These are phyloP conservation scores for Fraxinus anomala DNA, from an alignment of 257 asterid species.

Conservation along the genomic window DNA sequence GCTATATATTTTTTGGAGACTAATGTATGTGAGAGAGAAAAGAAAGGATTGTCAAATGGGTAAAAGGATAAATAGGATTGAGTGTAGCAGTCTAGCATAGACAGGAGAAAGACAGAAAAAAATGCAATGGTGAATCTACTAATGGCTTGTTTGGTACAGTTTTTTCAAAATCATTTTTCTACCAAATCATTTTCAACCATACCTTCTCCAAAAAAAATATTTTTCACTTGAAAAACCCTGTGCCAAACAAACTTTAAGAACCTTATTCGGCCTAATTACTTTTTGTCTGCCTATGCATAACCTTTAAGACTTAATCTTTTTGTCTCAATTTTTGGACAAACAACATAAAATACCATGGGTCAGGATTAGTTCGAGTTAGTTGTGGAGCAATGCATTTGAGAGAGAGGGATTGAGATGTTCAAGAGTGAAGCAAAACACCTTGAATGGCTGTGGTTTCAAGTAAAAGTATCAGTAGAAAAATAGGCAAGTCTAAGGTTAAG, in stretches of 20 bases:
- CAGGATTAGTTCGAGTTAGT: background rate
- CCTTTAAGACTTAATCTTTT: background rate
- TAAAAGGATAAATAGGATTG: no score
- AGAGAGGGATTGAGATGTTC: background rate
- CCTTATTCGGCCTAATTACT: background rate
- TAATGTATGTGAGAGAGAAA: no score
- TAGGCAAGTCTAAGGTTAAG: no score
- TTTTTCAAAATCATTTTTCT: no score
- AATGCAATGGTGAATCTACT: background rate
- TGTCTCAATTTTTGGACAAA: background rate
- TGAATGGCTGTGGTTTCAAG: background rate
- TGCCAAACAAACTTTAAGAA: no score
- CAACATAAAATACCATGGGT: background rate
- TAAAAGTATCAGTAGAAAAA: background rate
- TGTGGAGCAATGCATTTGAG: background rate
- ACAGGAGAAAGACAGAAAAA: background rate
- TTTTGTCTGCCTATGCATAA: background rate
- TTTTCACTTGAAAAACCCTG: no score
- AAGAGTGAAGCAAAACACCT: background rate
- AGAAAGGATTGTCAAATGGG: no score
- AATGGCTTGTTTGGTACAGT: no score
- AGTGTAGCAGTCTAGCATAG: background rate
- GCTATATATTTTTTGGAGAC: no score
- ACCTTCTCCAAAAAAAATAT: no score
- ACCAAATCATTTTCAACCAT: no score